A percentile compares a stretch with the other conserved stretches of the same genome.
phyloP scores from a whole-genome alignment of 2,329 filamentous ascomycete genomes.

The Xylariaceae sp. region DNA sequence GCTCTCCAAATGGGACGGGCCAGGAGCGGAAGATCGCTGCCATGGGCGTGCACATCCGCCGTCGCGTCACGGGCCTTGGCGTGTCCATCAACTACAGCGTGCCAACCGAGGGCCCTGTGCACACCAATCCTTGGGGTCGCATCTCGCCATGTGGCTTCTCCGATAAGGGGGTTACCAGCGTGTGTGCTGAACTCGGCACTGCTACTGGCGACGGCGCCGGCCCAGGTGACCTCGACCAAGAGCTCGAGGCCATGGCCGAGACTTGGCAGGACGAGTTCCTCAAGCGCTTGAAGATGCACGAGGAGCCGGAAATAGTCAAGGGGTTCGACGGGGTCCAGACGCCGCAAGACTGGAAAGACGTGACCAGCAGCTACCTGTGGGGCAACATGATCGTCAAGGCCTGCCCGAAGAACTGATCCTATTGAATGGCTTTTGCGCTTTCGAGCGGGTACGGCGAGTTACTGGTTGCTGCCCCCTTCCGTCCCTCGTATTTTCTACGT shows the following conservation, averaged over 20 bases:
- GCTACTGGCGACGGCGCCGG: not conserved
- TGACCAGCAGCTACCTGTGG: not conserved
- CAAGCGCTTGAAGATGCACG: slow-evolving; percentile 11
- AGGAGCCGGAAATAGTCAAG: not conserved
- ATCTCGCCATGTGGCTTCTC: slow-evolving; percentile 89
- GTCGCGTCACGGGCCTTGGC: slow-evolving; percentile 79
- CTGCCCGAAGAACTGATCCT: slow-evolving; percentile 7
- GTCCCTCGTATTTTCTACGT: not conserved
- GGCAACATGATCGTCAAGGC: slow-evolving; percentile 7
- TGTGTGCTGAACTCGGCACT: slow-evolving; percentile 43
- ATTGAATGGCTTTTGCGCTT: slow-evolving; percentile 3
- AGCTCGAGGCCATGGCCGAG: slow-evolving; percentile 2
- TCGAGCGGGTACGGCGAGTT: not conserved
- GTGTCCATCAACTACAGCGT: slow-evolving; percentile 73
- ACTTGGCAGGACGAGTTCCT: slow-evolving; percentile 15
- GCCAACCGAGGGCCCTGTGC: slow-evolving; percentile 40
- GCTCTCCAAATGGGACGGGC: slow-evolving; percentile 23
- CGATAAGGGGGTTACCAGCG: slow-evolving; percentile 72
- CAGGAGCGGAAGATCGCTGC: slow-evolving; percentile 73
- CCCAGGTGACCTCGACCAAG: not conserved
- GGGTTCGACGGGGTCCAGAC: slow-evolving; percentile 4
- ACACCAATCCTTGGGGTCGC: slow-evolving; percentile 52
- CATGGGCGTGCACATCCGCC: slow-evolving; percentile 81
- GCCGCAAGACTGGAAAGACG: not conserved
- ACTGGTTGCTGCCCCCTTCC: not conserved